Evolutionary conservation across 371 early-diverging fungal genomes (phyloP).

Genomic region (Capillidium heterosporum): DNA sequence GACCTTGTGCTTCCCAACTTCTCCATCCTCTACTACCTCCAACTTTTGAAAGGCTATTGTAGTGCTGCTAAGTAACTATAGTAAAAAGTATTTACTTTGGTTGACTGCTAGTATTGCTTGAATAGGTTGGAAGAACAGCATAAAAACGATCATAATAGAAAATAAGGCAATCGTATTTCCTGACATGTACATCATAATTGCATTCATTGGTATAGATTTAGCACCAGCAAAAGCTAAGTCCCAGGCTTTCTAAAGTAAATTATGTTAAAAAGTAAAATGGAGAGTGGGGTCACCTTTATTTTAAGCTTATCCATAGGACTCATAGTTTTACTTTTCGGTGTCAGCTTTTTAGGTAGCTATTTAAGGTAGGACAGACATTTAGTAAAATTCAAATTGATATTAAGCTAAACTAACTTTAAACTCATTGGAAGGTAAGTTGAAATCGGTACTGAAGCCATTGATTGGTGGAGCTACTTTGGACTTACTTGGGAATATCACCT

Average conservation of each 20-base stretch:
- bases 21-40: conserved; percentile 35
- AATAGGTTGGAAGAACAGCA: conserved; percentile 80
- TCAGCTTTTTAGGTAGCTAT: neutral
- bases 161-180: conserved; percentile 91
- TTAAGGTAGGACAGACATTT: neutral
- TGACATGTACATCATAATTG: conserved; percentile 95
- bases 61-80: neutral
- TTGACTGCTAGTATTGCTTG: conserved; percentile 54
- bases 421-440: neutral
- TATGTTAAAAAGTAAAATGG: neutral
- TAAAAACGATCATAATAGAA: conserved; percentile 82
- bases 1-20: conserved; percentile 12
- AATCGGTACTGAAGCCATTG: neutral
- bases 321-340: neutral
- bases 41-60: conserved; percentile 19
- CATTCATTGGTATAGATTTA: conserved; percentile 91
- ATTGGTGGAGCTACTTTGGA: neutral
- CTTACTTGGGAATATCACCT: no score
- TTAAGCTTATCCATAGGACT: neutral
- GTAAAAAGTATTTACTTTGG: conserved; percentile 23
- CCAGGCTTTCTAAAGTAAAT: conserved; percentile 70
- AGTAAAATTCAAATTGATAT: neutral
- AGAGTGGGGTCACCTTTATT: neutral
- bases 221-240: conserved; percentile 82
- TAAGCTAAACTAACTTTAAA: neutral